phyloP scores from a whole-genome alignment of 495 filamentous ascomycete genomes.

The Penicillium salamii region DNA sequence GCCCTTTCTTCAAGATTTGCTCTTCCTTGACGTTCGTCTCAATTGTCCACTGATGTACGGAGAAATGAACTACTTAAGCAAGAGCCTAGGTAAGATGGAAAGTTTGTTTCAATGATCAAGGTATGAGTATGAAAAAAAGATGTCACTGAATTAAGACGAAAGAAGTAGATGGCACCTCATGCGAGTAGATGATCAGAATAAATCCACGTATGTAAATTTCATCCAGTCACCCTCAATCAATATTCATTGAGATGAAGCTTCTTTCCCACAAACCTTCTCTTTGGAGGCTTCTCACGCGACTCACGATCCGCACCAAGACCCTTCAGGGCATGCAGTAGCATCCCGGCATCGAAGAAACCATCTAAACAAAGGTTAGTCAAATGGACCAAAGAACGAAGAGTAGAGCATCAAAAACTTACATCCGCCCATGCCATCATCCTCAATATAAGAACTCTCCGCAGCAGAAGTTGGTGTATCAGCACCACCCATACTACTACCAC shows the following conservation, averaged over 20 bases:
- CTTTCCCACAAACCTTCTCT: constrained; percentile 72
- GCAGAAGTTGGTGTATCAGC: constrained; percentile 56
- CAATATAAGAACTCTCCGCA: constrained; percentile 63
- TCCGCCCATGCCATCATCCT: constrained; percentile 87
- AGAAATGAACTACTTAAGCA: too few species aligned
- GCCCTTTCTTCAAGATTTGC: too few species aligned
- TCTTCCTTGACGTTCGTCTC: too few species aligned
- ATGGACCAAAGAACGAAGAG: constrained; percentile 8
- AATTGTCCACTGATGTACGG: too few species aligned
- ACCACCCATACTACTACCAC: constrained; percentile 39
- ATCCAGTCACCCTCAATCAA: constrained; percentile 29
- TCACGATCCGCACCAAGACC: constrained; percentile 53
- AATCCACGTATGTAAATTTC: neutral
- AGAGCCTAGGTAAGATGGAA: too few species aligned
- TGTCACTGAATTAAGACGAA: too few species aligned
- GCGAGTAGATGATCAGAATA: neutral
- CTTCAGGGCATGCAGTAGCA: constrained; percentile 85
- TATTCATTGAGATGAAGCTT: constrained; percentile 75
- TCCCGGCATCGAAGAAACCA: constrained; percentile 94
- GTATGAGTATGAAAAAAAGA: too few species aligned
- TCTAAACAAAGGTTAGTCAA: constrained; percentile 51
- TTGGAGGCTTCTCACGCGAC: constrained; percentile 38
- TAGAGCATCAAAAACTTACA: constrained; percentile 61
- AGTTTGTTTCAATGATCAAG: too few species aligned
- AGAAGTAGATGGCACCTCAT: too few species aligned